Conservation (phyloP, 306 rosid species). For the Carpinus fangiana region DNA sequence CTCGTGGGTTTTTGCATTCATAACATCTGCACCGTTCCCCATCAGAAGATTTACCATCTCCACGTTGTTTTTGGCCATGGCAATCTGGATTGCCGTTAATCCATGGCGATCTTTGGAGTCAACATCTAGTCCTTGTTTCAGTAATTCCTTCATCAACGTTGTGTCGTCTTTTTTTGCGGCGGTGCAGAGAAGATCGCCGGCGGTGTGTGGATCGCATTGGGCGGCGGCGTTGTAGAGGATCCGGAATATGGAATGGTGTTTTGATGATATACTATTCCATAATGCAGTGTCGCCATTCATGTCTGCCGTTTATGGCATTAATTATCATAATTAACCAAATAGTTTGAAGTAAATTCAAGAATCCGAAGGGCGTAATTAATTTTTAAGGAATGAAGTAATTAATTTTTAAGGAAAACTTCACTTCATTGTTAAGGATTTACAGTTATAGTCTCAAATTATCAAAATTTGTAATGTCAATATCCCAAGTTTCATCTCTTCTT, state of each 20-base stretch:
- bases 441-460: too few species aligned
- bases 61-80: slow-evolving; percentile 51
- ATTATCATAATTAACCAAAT: slow-evolving; percentile 1
- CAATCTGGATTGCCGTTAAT: slow-evolving; percentile 51
- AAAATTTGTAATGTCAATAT: too few species aligned
- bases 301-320: slow-evolving; percentile 46
- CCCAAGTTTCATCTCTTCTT: too few species aligned
- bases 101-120: slow-evolving; percentile 55
- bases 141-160: slow-evolving; percentile 52
- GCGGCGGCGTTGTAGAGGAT: slow-evolving; percentile 52
- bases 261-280: slow-evolving; percentile 75
- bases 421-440: too few species aligned
- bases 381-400: not conserved
- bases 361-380: not conserved
- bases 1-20: slow-evolving; percentile 13
- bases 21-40: slow-evolving; percentile 56
- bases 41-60: slow-evolving; percentile 68
- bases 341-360: slow-evolving; percentile 2
- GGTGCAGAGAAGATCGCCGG: slow-evolving; percentile 60
- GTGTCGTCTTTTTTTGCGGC: slow-evolving; percentile 58
- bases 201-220: slow-evolving; percentile 49
- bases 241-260: slow-evolving; percentile 62
- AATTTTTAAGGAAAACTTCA: not conserved
- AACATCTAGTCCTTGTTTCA: slow-evolving; percentile 60
- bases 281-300: slow-evolving; percentile 66